Conservation (phyloP, 108 stramenopile genomes). For the Schizochytrium sp. region DNA sequence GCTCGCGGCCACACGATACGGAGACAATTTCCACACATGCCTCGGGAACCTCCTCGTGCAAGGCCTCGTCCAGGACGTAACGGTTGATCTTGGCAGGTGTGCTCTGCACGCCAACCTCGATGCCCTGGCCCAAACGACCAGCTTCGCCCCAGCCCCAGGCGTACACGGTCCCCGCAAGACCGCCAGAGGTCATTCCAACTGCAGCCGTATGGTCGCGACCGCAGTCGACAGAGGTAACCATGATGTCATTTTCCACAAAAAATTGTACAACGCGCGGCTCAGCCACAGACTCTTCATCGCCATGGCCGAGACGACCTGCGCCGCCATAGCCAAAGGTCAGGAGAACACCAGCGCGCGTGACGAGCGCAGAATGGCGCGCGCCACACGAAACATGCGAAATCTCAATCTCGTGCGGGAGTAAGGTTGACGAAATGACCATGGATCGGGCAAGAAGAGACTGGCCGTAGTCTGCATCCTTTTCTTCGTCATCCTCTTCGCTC, state of each 20-base stretch:
- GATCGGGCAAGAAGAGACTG: not conserved
- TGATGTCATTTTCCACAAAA: not conserved
- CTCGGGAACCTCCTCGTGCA: not conserved
- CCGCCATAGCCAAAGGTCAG: conserved; percentile 4
- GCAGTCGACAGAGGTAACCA: not conserved
- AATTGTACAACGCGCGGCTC: not conserved
- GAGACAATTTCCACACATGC: not conserved
- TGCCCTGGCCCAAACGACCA: conserved; percentile 22
- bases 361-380: not conserved
- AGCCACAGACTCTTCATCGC: not conserved
- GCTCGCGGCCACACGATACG: not conserved
- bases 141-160: conserved; percentile 22
- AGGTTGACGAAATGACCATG: not conserved
- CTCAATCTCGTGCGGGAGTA: not conserved
- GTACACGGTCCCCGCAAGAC: not conserved
- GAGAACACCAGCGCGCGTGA: not conserved
- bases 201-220: conserved; percentile 9
- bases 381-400: not conserved
- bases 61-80: not conserved
- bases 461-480: not conserved
- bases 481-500: not conserved
- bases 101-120: not conserved
- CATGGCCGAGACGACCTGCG: conserved; percentile 10
- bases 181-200: not conserved
- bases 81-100: not conserved